A percentile compares a stretch with the other conserved stretches of the same genome.
Conservation (phyloP, 177 flowering plant species). For the Vitis hybrid region DNA sequence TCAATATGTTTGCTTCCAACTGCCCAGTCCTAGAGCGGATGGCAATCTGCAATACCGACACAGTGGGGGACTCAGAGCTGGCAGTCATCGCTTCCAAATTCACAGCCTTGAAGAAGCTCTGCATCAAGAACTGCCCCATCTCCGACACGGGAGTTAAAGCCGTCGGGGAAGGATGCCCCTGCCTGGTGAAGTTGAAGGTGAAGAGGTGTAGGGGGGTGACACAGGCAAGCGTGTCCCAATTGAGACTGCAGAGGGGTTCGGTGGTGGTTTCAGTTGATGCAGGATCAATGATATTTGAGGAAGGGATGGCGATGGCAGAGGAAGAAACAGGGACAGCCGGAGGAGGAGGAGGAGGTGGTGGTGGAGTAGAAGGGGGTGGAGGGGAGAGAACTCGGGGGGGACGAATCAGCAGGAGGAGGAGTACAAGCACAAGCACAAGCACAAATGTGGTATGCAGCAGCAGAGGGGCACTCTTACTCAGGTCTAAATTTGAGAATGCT, state of each 20-base stretch:
- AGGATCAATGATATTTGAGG: constrained; percentile 8
- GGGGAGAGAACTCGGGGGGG: background rate
- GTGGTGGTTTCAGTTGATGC: constrained; percentile 9
- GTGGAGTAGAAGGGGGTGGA: background rate
- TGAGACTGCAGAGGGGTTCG: constrained; percentile 1
- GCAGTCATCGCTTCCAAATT: constrained; percentile 7
- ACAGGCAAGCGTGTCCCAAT: background rate
- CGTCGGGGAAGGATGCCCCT: constrained; percentile 11
- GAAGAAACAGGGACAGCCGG: background rate
- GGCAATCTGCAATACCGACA: constrained; percentile 15
- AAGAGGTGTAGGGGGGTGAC: constrained; percentile 16
- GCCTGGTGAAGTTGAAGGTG: constrained; percentile 16
- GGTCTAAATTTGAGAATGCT: constrained; percentile 10
- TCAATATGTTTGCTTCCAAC: constrained; percentile 6
- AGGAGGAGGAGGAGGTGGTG: background rate
- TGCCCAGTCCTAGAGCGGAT: constrained; percentile 9
- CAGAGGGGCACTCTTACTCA: constrained; percentile 13
- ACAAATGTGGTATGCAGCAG: constrained; percentile 19
- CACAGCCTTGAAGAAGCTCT: constrained; percentile 16
- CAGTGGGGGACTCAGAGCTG: constrained; percentile 15
- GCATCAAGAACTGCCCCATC: constrained; percentile 15
- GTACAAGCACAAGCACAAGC: background rate
- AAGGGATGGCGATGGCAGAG: background rate
- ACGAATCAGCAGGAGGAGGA: background rate
- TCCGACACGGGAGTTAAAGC: constrained; percentile 7